Evolutionary conservation across 2,329 filamentous ascomycete species (phyloP).

Genomic region (Aureobasidium sp.): DNA sequence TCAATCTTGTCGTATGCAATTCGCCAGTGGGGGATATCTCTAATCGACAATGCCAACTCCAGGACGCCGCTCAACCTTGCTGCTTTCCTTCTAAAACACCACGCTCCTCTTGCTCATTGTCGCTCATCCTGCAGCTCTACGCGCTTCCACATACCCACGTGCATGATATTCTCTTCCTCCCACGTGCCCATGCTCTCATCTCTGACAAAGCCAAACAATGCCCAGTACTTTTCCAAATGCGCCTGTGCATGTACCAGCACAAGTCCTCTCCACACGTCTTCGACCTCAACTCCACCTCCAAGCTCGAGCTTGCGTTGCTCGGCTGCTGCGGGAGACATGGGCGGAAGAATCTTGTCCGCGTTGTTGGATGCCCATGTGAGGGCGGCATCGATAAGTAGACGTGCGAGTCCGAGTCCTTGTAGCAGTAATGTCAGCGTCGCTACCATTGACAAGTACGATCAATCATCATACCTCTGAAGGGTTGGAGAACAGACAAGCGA

Average conservation of each 20-base stretch:
- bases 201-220: conserved; percentile 62
- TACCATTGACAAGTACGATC: too few species aligned
- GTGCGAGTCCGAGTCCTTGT: conserved; percentile 51
- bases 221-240: conserved; percentile 58
- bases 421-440: neutral
- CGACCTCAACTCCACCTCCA: conserved; percentile 25
- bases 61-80: neutral
- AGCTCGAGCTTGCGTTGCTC: conserved; percentile 33
- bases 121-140: conserved; percentile 36
- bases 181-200: conserved; percentile 71
- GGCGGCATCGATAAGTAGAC: conserved; percentile 59
- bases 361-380: conserved; percentile 62
- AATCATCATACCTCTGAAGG: conserved; percentile 49
- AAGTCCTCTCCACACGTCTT: conserved; percentile 62
- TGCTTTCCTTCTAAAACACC: neutral
- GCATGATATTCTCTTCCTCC: conserved; percentile 76
- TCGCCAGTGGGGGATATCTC: conserved; percentile 14
- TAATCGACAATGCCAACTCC: conserved; percentile 1
- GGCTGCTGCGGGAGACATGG: conserved; percentile 31
- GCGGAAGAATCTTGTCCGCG: conserved; percentile 40
- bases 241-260: conserved; percentile 75
- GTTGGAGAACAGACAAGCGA: conserved; percentile 61
- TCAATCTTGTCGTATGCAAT: neutral
- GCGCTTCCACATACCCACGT: conserved; percentile 74
- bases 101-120: neutral